Percentiles rank a stretch among this genome's conserved stretches.
Conservation (phyloP, 768 basidiomycete genomes). For the Collybiopsis luxurians region DNA sequence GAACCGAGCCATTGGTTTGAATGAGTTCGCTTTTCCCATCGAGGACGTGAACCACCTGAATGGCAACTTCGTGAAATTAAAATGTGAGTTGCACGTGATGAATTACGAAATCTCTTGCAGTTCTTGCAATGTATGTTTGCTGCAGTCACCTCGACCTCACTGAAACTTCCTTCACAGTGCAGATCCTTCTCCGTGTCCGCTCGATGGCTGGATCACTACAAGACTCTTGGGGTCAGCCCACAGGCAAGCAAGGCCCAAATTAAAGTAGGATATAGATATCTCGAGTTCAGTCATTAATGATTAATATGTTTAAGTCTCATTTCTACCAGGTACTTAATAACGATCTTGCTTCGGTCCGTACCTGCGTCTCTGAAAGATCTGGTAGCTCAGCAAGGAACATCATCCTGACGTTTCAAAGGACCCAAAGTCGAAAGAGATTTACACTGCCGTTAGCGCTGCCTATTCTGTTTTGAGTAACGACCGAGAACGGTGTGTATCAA, state of each 20-base stretch:
- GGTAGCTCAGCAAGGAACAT: conserved; percentile 35
- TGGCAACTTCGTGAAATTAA: too few relatives aligned
- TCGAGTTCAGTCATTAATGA: not conserved
- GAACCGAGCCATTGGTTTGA: too few relatives aligned
- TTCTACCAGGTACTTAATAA: conserved; percentile 35
- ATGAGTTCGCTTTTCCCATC: too few relatives aligned
- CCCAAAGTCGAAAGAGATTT: conserved; percentile 34
- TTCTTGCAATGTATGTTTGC: not conserved
- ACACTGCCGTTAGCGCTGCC: conserved; percentile 39
- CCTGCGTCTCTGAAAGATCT: not conserved
- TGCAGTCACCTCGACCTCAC: not conserved
- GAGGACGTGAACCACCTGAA: too few relatives aligned
- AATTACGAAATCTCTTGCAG: too few relatives aligned
- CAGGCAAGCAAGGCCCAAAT: conserved; percentile 41
- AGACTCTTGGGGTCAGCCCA: conserved; percentile 35
- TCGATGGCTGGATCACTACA: conserved; percentile 30
- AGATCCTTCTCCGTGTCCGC: conserved; percentile 23
- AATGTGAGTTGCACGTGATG: too few relatives aligned
- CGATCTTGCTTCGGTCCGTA: not conserved
- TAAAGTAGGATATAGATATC: conserved; percentile 25
- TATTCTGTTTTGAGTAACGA: conserved; percentile 44
- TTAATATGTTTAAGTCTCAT: conserved; percentile 27
- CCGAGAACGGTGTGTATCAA: conserved; percentile 32
- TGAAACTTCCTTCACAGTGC: not conserved
- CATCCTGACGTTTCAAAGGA: conserved; percentile 49